phyloP scores from a whole-genome alignment of 176 grass and related monocot species.

The Musa troglodytarum region DNA sequence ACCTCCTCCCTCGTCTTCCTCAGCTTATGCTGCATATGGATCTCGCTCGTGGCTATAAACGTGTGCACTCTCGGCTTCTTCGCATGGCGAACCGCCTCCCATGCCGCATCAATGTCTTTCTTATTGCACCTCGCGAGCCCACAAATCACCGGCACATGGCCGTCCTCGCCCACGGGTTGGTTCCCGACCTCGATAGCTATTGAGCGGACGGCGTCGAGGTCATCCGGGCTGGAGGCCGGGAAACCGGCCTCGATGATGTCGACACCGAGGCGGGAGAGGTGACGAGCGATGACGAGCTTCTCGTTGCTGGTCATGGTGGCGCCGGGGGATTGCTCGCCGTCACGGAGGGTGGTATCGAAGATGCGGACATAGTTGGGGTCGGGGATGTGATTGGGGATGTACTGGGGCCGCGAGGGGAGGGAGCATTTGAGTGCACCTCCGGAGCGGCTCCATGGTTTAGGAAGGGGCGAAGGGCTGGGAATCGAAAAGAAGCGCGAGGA shows the following conservation, averaged over 20 bases:
- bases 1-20: slow-evolving; percentile 30
- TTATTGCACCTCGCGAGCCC: slow-evolving; percentile 70
- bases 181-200: slow-evolving; percentile 86
- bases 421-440: background rate
- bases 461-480: background rate
- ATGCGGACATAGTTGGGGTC: slow-evolving; percentile 80
- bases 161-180: slow-evolving; percentile 36
- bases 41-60: slow-evolving; percentile 88
- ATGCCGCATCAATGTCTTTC: slow-evolving; percentile 69
- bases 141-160: slow-evolving; percentile 71
- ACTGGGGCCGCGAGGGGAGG: slow-evolving; percentile 24
- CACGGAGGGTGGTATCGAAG: slow-evolving; percentile 90
- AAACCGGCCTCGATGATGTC: slow-evolving; percentile 93
- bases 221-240: slow-evolving; percentile 77
- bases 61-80: slow-evolving; percentile 57
- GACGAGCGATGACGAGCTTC: slow-evolving; percentile 74
- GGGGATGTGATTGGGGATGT: slow-evolving; percentile 42
- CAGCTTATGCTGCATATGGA: slow-evolving; percentile 26
- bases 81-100: slow-evolving; percentile 83
- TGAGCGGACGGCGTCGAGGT: slow-evolving; percentile 85
- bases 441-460: background rate
- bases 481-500: background rate
- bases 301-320: slow-evolving; percentile 80
- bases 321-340: slow-evolving; percentile 86
- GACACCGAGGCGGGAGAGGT: slow-evolving; percentile 72